These are phyloP conservation scores for Fusarium neocosmosporiellum DNA, from an alignment of 2,329 filamentous ascomycete genomes.

Conservation along the genomic window DNA sequence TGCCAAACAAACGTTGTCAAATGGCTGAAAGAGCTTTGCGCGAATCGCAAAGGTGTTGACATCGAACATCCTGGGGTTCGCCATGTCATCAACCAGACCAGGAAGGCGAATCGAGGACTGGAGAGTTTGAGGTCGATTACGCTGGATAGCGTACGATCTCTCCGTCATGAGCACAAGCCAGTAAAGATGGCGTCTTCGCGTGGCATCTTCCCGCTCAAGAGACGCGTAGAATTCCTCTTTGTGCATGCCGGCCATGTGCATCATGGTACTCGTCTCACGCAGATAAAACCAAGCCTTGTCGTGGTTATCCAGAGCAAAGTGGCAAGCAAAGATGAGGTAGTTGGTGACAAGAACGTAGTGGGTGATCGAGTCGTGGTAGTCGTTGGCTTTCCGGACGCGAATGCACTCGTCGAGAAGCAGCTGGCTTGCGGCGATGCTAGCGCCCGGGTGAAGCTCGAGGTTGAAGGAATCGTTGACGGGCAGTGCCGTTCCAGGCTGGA, in stretches of 20 bases:
- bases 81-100: slow-evolving; percentile 69
- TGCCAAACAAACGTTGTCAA: slow-evolving; percentile 72
- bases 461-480: slow-evolving; percentile 67
- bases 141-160: slow-evolving; percentile 78
- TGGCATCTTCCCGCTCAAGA: slow-evolving; percentile 68
- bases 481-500: slow-evolving; percentile 75
- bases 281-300: slow-evolving; percentile 84
- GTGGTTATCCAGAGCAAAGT: slow-evolving; percentile 77
- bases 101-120: slow-evolving; percentile 76
- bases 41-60: slow-evolving; percentile 69
- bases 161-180: slow-evolving; percentile 80
- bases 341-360: slow-evolving; percentile 75
- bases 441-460: slow-evolving; percentile 67
- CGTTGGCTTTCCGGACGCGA: slow-evolving; percentile 71
- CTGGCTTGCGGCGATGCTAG: slow-evolving; percentile 72
- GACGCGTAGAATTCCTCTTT: slow-evolving; percentile 72
- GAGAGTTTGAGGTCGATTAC: slow-evolving; percentile 75
- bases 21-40: slow-evolving; percentile 72
- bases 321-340: slow-evolving; percentile 81
- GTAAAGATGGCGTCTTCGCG: slow-evolving; percentile 74
- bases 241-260: slow-evolving; percentile 69
- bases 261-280: slow-evolving; percentile 79
- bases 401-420: slow-evolving; percentile 75
- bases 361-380: slow-evolving; percentile 67
- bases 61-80: slow-evolving; percentile 64